Conservation (phyloP, 495 filamentous ascomycete genomes). For the Pyronema omphalodes region DNA sequence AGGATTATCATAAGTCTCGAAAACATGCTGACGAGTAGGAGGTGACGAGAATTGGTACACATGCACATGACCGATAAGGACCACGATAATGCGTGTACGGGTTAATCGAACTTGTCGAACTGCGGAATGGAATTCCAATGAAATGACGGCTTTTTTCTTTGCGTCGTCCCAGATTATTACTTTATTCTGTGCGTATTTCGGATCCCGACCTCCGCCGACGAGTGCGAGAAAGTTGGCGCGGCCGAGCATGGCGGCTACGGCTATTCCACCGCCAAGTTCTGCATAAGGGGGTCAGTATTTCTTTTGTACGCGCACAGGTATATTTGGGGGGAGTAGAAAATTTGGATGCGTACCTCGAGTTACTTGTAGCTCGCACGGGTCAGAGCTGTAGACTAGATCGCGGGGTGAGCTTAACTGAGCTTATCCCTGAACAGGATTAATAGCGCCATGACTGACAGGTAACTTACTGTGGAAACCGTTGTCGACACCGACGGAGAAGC, state of each 20-base stretch:
- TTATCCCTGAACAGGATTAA: slow-evolving; percentile 6
- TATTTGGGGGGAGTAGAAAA: slow-evolving; percentile 7
- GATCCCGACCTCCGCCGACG: slow-evolving; percentile 71
- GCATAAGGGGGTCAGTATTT: not conserved
- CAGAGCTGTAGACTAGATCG: slow-evolving; percentile 53
- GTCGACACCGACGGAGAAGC: slow-evolving; percentile 77
- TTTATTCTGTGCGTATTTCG: slow-evolving; percentile 78
- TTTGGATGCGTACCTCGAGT: slow-evolving; percentile 35
- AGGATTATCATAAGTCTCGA: slow-evolving; percentile 76
- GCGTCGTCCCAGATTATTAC: slow-evolving; percentile 84
- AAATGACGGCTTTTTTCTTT: slow-evolving; percentile 53
- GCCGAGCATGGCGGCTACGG: slow-evolving; percentile 70
- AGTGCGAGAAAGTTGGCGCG: slow-evolving; percentile 75
- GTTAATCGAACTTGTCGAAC: slow-evolving; percentile 65
- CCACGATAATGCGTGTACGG: slow-evolving; percentile 59
- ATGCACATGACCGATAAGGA: slow-evolving; percentile 63
- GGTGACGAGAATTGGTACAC: slow-evolving; percentile 63
- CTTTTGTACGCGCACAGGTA: not conserved
- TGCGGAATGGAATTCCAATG: slow-evolving; percentile 53
- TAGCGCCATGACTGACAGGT: not conserved
- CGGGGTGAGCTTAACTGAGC: slow-evolving; percentile 4
- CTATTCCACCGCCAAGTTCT: slow-evolving; percentile 80
- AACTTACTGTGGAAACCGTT: slow-evolving; percentile 67
- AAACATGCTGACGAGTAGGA: slow-evolving; percentile 51
- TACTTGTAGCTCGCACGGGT: slow-evolving; percentile 56